Evolutionary conservation across 768 basidiomycete genomes (phyloP).

Genomic region (Naganishia vishniacii): DNA sequence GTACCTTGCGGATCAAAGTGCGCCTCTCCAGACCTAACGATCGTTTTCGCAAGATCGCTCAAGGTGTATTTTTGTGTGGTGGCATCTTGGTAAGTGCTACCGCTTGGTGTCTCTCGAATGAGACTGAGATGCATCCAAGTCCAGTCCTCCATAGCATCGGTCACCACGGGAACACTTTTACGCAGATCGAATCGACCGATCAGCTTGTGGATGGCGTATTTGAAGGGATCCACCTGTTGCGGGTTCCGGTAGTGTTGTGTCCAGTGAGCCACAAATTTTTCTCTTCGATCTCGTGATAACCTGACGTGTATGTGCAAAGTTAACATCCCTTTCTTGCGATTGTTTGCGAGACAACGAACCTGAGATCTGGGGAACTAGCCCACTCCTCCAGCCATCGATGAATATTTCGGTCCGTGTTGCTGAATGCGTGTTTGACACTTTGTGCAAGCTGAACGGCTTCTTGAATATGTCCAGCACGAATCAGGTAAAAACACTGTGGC

Average conservation of each 20-base stretch:
- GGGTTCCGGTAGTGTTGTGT: constrained; percentile 66
- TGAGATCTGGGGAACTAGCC: not conserved
- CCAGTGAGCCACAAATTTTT: constrained; percentile 58
- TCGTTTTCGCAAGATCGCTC: constrained; percentile 44
- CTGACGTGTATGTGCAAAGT: constrained; percentile 21
- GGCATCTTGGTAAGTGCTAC: constrained; percentile 65
- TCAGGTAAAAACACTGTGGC: constrained; percentile 88
- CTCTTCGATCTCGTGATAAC: constrained; percentile 51
- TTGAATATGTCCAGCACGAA: constrained; percentile 73
- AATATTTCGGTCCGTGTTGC: constrained; percentile 66
- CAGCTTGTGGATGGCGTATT: constrained; percentile 89
- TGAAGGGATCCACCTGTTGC: constrained; percentile 80
- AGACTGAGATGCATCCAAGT: constrained; percentile 93
- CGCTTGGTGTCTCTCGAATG: constrained; percentile 60
- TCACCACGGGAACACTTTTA: constrained; percentile 74
- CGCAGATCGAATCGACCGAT: constrained; percentile 87
- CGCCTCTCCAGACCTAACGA: constrained; percentile 49
- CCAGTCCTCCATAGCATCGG: constrained; percentile 94
- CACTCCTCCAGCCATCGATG: constrained; percentile 15
- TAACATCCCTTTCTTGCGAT: not conserved
- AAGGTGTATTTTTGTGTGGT: constrained; percentile 60
- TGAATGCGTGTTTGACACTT: constrained; percentile 59
- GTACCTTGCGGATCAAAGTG: constrained; percentile 56
- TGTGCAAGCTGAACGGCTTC: constrained; percentile 76
- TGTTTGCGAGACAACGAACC: not conserved